Conservation (phyloP, 805 yeast genomes). For the Lachancea quebecensis region DNA sequence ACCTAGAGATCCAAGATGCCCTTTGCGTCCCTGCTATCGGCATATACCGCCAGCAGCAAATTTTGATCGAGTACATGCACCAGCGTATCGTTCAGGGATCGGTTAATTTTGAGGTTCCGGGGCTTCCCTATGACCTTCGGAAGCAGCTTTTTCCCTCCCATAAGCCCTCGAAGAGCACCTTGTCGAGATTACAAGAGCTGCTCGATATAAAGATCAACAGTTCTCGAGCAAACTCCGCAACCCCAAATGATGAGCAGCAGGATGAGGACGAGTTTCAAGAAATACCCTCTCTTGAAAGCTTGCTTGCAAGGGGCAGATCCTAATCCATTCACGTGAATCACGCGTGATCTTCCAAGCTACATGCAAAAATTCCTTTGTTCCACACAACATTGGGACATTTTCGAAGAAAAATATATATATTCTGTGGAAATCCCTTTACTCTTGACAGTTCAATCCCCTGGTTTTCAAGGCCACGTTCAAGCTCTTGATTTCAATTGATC, state of each 20-base stretch:
- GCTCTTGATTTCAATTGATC: not conserved
- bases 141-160: constrained; percentile 17
- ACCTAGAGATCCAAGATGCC: constrained; percentile 17
- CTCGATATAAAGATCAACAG: constrained; percentile 17
- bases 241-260: constrained; percentile 6
- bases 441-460: too few relatives aligned
- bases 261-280: constrained; percentile 10
- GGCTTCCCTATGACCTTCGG: constrained; percentile 19
- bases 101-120: constrained; percentile 23
- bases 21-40: constrained; percentile 27
- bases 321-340: not conserved
- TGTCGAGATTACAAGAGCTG: constrained; percentile 10
- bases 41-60: constrained; percentile 25
- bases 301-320: constrained; percentile 16
- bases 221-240: not conserved
- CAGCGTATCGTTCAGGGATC: constrained; percentile 15
- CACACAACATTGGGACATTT: too few relatives aligned
- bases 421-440: too few relatives aligned
- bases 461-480: too few relatives aligned
- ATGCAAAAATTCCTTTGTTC: not conserved
- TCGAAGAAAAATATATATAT: too few relatives aligned
- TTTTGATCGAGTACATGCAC: constrained; percentile 22
- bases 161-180: constrained; percentile 11
- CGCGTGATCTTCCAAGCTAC: not conserved
- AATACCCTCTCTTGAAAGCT: constrained; percentile 19